These are phyloP conservation scores for Suillus subluteus DNA, from an alignment of 768 basidiomycete genomes.

Conservation along the genomic window DNA sequence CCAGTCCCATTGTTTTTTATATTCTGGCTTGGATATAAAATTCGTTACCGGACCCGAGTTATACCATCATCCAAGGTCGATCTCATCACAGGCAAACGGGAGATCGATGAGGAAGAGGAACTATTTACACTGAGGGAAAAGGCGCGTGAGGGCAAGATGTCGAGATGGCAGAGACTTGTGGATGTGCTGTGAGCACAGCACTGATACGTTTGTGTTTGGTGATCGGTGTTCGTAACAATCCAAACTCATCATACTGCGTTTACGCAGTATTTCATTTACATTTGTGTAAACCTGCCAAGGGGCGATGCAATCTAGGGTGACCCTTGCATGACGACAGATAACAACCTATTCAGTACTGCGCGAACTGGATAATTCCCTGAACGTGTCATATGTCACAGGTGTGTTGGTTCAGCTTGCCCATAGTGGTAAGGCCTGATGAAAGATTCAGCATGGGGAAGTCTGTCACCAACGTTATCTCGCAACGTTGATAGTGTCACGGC, in stretches of 20 bases:
- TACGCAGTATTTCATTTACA: background rate
- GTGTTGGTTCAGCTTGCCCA: background rate
- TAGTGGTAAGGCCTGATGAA: background rate
- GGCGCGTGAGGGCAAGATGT: conserved; percentile 17
- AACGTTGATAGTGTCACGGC: background rate
- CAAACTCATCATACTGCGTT: background rate
- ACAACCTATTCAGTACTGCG: background rate
- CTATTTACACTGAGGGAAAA: conserved; percentile 40
- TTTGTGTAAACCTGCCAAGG: background rate
- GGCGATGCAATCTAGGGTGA: background rate
- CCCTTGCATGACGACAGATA: background rate
- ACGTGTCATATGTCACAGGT: background rate
- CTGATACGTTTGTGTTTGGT: background rate
- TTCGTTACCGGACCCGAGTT: conserved; percentile 37
- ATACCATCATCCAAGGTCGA: conserved; percentile 56
- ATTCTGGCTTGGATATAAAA: conserved; percentile 41
- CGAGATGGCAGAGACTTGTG: conserved; percentile 29
- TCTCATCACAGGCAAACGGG: conserved; percentile 58
- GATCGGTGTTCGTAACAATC: background rate
- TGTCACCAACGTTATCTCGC: conserved; percentile 1
- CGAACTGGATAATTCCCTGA: background rate
- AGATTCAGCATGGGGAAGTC: background rate
- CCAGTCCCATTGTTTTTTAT: conserved; percentile 37
- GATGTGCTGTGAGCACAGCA: conserved; percentile 27
- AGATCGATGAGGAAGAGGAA: conserved; percentile 67